These are phyloP conservation scores for Novymonas esmeraldas DNA, from an alignment of 208 protist species.

Conservation along the genomic window DNA sequence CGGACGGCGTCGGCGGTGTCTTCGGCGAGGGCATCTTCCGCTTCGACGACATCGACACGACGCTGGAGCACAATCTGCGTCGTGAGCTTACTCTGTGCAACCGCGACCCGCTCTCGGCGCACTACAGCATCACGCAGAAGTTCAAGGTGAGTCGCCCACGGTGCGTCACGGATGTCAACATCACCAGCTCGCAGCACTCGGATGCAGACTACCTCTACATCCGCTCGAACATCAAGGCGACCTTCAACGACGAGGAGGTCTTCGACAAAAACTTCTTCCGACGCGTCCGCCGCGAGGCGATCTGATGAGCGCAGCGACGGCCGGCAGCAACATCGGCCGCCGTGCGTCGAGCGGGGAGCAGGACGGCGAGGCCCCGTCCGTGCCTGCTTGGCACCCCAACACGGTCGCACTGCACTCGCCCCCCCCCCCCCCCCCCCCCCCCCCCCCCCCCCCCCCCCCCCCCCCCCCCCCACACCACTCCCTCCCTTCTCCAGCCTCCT, in stretches of 20 bases:
- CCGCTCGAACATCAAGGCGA: conserved; percentile 42
- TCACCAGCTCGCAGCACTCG: conserved; percentile 43
- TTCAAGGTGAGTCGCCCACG: conserved; percentile 49
- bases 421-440: too few relatives aligned
- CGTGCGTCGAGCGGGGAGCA: too few relatives aligned
- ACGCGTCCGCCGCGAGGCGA: conserved; percentile 45
- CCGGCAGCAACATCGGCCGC: too few relatives aligned
- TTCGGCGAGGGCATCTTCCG: conserved; percentile 67
- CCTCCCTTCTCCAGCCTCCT: too few relatives aligned
- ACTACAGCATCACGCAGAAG: conserved; percentile 52
- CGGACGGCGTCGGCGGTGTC: conserved; percentile 57
- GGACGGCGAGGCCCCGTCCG: too few relatives aligned
- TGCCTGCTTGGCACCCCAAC: too few relatives aligned
- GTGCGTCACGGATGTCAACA: conserved; percentile 51
- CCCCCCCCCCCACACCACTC: too few relatives aligned
- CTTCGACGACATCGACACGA: conserved; percentile 68
- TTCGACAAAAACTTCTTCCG: conserved; percentile 59
- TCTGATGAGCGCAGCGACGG: too few relatives aligned
- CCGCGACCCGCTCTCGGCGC: conserved; percentile 60
- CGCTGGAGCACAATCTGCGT: conserved; percentile 63
- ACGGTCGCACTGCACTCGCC: too few relatives aligned
- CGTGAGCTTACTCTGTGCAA: conserved; percentile 64
- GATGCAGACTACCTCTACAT: conserved; percentile 57
- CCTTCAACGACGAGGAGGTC: conserved; percentile 37
- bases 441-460: too few relatives aligned